Evolutionary conservation across 75 land plant species (phyloP).

Genomic region (Picea glauca): DNA sequence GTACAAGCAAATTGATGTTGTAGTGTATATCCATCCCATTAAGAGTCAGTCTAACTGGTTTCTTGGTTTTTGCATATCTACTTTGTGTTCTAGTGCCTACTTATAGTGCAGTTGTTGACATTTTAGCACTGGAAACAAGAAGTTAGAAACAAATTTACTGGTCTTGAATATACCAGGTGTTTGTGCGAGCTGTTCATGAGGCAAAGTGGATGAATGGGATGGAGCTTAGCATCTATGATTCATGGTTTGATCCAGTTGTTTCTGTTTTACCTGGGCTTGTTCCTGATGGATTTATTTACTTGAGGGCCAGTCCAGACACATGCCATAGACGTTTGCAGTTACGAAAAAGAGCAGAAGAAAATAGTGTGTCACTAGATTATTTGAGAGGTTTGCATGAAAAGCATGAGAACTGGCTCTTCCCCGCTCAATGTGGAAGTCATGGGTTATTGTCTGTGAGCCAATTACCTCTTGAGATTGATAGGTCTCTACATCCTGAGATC

Average conservation of each 20-base stretch:
- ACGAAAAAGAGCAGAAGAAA: constrained; percentile 84
- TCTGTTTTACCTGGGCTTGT: constrained; percentile 88
- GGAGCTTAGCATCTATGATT: constrained; percentile 99
- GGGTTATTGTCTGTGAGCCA: constrained; percentile 77
- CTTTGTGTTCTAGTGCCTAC: too few relatives aligned
- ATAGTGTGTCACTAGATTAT: constrained; percentile 85
- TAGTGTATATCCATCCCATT: too few relatives aligned
- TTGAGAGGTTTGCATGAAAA: constrained; percentile 90
- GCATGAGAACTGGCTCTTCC: constrained; percentile 98
- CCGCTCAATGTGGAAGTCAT: constrained; percentile 53
- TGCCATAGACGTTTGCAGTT: constrained; percentile 82
- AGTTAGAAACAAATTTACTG: too few relatives aligned
- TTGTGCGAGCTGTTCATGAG: constrained; percentile 99
- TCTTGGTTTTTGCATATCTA: too few relatives aligned
- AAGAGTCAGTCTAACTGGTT: too few relatives aligned
- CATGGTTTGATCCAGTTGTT: constrained; percentile 99
- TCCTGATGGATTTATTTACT: constrained; percentile 97
- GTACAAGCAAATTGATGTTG: too few relatives aligned
- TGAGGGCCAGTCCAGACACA: constrained; percentile 95
- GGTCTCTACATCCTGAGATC: constrained; percentile 66
- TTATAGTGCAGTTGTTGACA: too few relatives aligned
- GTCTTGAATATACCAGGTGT: constrained; percentile 52
- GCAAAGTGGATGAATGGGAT: constrained; percentile 99
- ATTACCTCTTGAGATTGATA: constrained; percentile 40
- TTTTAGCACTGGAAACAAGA: too few relatives aligned